Base-by-base conservation (phyloP, 1,284 basidiomycete species). In the Microbotryomycetes sp. region DNA sequence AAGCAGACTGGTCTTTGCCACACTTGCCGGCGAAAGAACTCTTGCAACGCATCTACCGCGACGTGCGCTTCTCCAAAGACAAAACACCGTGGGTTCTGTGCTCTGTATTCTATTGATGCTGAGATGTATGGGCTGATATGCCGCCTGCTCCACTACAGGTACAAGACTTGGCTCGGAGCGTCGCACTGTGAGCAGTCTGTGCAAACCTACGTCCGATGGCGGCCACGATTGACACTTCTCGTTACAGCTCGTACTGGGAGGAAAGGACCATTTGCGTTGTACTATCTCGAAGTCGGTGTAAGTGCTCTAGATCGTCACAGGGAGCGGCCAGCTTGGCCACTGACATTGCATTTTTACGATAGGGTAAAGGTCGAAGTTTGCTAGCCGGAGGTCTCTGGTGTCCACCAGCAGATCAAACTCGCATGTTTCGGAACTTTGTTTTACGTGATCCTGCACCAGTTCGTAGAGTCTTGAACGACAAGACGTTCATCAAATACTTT, bases 21-120 rank as follows among this genome's bases (percentile, higher is more conserved):
- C 70, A 71, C 50, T 65, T 76, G 25, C 75, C 75, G 4, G 65
- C 65, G 14, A 76, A 76, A 59, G 75, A 76, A 49, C 54, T 76
- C 19, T 66, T 72, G 28, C 73, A 76, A 31, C 64, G 75, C 3
- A 70, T 74, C 54, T 70, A 73, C 60, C 64, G 67, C 54, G 72
- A 71, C 29, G 64, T 68, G 2, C 56, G 31, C 14, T 56, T 67
- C 59, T 59, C 55, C 3, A 64, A 68, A 49, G 53, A 64, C 54
- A 69, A 66, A 54, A 63, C 36, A 9, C 36, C 36, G 36, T 42
- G 19, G 19, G 36, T 12, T 12, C 12, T 42, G 4, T 9, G 19
- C 55, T 50, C 22, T 29, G n/a, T n/a, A n/a, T n/a, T n/a, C n/a
- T n/a, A n/a, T n/a, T n/a, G n/a, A n/a, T n/a, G n/a, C n/a, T n/a